Conservation (phyloP, 495 filamentous ascomycete species). For the Aspergillus incahuasiensis region DNA sequence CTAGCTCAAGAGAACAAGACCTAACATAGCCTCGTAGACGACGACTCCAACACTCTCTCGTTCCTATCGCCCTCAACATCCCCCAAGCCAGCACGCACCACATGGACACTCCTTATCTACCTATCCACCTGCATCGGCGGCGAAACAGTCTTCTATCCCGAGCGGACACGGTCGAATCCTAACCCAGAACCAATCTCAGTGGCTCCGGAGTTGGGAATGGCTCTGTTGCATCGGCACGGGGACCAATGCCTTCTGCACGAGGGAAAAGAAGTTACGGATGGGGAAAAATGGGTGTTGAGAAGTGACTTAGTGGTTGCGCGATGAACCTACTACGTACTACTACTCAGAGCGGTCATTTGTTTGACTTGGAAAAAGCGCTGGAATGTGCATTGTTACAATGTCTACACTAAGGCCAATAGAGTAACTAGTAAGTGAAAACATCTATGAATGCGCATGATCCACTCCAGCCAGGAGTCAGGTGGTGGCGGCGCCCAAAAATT, state of each 20-base stretch:
- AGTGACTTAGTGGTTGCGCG: slow-evolving; percentile 76
- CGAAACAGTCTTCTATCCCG: slow-evolving; percentile 89
- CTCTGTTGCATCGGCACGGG: slow-evolving; percentile 84
- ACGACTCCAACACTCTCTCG: slow-evolving; percentile 68
- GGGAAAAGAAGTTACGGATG: slow-evolving; percentile 68
- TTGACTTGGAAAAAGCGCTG: no score
- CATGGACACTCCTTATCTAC: slow-evolving; percentile 90
- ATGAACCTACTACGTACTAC: slow-evolving; percentile 22
- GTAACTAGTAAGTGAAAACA: neutral
- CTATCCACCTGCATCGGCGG: slow-evolving; percentile 77
- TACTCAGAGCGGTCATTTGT: no score
- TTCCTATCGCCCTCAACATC: slow-evolving; percentile 40
- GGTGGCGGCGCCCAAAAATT: neutral
- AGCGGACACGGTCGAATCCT: slow-evolving; percentile 48
- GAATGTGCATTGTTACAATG: slow-evolving; percentile 5
- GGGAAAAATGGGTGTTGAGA: slow-evolving; percentile 91
- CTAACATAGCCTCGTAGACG: slow-evolving; percentile 48
- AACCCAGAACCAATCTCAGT: slow-evolving; percentile 61
- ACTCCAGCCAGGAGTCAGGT: neutral
- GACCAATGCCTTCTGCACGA: slow-evolving; percentile 88
- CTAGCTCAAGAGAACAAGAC: neutral
- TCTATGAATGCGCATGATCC: neutral
- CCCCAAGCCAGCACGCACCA: slow-evolving; percentile 61
- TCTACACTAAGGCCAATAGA: neutral
- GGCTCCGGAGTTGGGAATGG: slow-evolving; percentile 72